Evolutionary conservation across 805 yeast genomes (phyloP).

Genomic region (Ogataea pilisensis): DNA sequence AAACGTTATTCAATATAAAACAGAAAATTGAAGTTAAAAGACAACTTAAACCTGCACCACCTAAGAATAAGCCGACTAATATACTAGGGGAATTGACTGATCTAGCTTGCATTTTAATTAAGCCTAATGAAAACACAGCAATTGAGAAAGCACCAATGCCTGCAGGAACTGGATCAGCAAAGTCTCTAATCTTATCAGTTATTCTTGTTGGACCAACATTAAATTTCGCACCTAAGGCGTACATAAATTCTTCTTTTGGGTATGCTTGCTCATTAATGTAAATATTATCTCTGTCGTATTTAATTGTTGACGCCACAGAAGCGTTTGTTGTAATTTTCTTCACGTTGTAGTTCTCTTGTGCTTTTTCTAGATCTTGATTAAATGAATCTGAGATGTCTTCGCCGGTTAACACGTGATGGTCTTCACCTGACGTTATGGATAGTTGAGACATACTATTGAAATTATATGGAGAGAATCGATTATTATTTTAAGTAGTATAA

Average conservation of each 20-base stretch:
- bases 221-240: slow-evolving; percentile 60
- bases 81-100: slow-evolving; percentile 40
- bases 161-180: slow-evolving; percentile 49
- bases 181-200: slow-evolving; percentile 22
- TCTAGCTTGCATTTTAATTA: slow-evolving; percentile 42
- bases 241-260: slow-evolving; percentile 50
- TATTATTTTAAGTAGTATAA: too few species aligned
- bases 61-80: slow-evolving; percentile 43
- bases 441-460: background rate
- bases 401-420: background rate
- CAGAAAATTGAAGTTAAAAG: slow-evolving; percentile 50
- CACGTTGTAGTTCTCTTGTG: slow-evolving; percentile 1
- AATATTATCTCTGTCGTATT: slow-evolving; percentile 39
- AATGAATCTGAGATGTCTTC: slow-evolving; percentile 15
- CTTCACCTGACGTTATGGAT: background rate
- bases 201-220: slow-evolving; percentile 37
- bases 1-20: slow-evolving; percentile 46
- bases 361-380: slow-evolving; percentile 27
- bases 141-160: slow-evolving; percentile 48
- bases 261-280: slow-evolving; percentile 40
- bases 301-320: slow-evolving; percentile 24
- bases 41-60: slow-evolving; percentile 48
- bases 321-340: slow-evolving; percentile 1
- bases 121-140: slow-evolving; percentile 44
- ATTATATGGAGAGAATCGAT: background rate